phyloP scores from a whole-genome alignment of 768 basidiomycete species.

The Tulasnella sp. region DNA sequence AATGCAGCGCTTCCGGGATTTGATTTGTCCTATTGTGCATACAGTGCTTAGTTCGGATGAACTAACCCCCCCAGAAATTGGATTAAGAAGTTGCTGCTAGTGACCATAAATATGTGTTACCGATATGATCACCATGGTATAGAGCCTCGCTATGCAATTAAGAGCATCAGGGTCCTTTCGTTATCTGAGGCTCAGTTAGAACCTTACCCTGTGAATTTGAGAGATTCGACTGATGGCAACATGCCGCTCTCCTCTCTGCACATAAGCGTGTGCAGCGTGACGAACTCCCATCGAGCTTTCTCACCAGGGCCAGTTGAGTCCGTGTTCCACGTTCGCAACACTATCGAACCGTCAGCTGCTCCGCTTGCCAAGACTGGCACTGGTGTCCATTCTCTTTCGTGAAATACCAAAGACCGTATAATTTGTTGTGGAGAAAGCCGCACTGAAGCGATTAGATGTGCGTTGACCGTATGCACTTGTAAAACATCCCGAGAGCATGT shows the following conservation, averaged over 20 bases:
- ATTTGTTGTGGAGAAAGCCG: conserved; percentile 43
- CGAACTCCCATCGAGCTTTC: conserved; percentile 65
- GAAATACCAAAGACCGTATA: conserved; percentile 70
- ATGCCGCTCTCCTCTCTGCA: conserved; percentile 37
- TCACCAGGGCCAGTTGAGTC: conserved; percentile 58
- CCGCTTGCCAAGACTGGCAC: conserved; percentile 74
- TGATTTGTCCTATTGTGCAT: no score
- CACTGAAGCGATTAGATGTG: conserved; percentile 57
- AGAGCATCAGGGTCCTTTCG: background rate
- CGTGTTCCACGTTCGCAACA: conserved; percentile 74
- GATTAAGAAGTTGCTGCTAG: no score
- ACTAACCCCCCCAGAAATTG: no score
- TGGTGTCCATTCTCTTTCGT: conserved; percentile 76
- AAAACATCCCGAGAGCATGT: conserved; percentile 63
- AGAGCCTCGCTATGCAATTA: conserved; percentile 38
- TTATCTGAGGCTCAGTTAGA: conserved; percentile 18
- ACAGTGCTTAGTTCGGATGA: no score
- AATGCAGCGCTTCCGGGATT: no score
- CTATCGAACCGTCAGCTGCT: conserved; percentile 60
- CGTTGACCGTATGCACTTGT: conserved; percentile 80
- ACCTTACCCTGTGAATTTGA: conserved; percentile 67
- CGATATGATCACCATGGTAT: conserved; percentile 54
- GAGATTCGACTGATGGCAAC: conserved; percentile 53
- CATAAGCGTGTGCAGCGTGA: conserved; percentile 55
- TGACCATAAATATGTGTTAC: conserved; percentile 46